phyloP scores from a whole-genome alignment of 169 alveolate genomes.

The Perkinsus chesapeaki region DNA sequence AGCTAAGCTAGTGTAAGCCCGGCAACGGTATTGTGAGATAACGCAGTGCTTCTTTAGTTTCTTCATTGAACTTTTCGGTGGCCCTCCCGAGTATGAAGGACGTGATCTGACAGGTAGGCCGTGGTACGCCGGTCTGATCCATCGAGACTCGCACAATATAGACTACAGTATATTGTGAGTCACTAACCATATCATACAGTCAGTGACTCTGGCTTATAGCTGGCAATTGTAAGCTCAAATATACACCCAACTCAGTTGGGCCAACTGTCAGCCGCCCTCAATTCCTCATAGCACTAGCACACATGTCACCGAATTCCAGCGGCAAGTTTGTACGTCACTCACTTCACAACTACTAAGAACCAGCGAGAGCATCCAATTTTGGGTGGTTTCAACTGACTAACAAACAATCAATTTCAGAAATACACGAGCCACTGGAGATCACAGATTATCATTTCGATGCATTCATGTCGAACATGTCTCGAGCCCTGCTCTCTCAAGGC shows the following conservation, averaged over 20 bases:
- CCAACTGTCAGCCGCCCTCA: no score
- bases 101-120: neutral
- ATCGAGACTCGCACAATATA: neutral
- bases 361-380: no score
- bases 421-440: neutral
- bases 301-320: no score
- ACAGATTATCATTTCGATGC: neutral
- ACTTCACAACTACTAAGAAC: no score
- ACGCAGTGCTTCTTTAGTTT: neutral
- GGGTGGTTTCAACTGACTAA: no score
- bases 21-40: neutral
- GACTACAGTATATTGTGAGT: no score
- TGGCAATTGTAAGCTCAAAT: no score
- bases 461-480: neutral
- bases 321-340: no score
- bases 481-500: neutral
- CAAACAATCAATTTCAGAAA: neutral
- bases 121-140: neutral
- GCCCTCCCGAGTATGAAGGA: neutral
- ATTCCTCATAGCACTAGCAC: no score
- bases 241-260: no score
- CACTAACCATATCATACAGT: no score
- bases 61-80: neutral
- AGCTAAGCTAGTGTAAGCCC: neutral
- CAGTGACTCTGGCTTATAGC: no score